Conservation (phyloP, 2,329 filamentous ascomycete genomes). For the Mycosphaerelloides madeirae region DNA sequence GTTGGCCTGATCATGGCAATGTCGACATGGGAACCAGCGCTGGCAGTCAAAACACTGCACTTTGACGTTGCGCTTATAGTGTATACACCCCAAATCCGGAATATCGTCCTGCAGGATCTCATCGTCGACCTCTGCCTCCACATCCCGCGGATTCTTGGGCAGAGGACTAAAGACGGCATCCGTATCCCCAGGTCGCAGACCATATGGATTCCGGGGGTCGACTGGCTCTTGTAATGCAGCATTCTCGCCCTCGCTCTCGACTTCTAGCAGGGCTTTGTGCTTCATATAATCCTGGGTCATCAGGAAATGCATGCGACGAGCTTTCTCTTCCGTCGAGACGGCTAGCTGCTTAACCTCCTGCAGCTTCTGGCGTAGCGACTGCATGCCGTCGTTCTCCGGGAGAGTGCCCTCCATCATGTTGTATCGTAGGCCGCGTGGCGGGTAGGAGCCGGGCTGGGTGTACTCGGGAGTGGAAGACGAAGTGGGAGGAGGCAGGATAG, state of each 20-base stretch:
- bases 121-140: conserved; percentile 38
- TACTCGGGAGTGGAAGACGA: too few relatives aligned
- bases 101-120: conserved; percentile 39
- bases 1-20: conserved; percentile 92
- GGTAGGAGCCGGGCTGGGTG: too few relatives aligned
- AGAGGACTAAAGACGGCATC: conserved; percentile 32
- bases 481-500: neutral
- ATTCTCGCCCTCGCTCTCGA: conserved; percentile 4
- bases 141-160: conserved; percentile 19
- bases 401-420: conserved; percentile 27
- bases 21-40: conserved; percentile 89
- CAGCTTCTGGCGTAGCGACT: conserved; percentile 42
- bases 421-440: too few relatives aligned
- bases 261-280: conserved; percentile 13
- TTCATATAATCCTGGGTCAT: conserved; percentile 46
- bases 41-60: conserved; percentile 86
- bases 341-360: conserved; percentile 44
- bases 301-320: conserved; percentile 44
- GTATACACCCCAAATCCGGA: conserved; percentile 68
- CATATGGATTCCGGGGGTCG: conserved; percentile 35
- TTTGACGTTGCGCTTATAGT: conserved; percentile 95
- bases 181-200: conserved; percentile 30
- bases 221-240: conserved; percentile 15
- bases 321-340: conserved; percentile 45
- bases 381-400: conserved; percentile 50